Conservation (phyloP, 1,284 basidiomycete genomes). For the Leccinum solheimii region DNA sequence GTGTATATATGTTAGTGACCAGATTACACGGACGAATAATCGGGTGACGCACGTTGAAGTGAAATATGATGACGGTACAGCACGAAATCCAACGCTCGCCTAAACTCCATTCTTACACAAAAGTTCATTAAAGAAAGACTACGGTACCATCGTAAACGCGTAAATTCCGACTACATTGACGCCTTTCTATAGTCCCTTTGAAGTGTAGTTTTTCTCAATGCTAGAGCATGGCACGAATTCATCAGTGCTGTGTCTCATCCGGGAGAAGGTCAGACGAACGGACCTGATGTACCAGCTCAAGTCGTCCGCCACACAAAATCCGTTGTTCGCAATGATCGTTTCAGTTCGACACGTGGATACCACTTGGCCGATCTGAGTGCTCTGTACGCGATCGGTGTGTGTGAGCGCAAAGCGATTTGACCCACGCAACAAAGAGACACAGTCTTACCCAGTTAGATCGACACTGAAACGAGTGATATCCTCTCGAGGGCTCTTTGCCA, state of each 20-base stretch:
- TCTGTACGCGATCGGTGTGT: neutral
- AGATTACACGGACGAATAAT: no score
- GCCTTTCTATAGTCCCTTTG: neutral
- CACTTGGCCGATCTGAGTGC: neutral
- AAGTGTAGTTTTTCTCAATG: neutral
- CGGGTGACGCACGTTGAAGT: no score
- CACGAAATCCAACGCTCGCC: neutral
- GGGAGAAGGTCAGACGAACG: neutral
- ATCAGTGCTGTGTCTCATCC: neutral
- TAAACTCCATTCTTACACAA: neutral
- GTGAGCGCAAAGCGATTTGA: neutral
- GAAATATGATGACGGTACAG: neutral
- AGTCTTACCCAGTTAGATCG: neutral
- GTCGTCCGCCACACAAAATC: neutral
- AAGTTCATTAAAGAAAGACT: neutral
- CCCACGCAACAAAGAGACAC: neutral
- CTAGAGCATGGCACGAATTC: neutral
- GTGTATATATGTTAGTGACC: neutral
- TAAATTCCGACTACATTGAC: neutral
- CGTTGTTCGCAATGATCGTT: neutral
- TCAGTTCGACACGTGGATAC: neutral
- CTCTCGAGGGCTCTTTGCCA: no score
- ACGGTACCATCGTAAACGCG: neutral
- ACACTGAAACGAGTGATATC: neutral
- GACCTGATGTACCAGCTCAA: neutral